Percentiles rank a stretch among this genome's conserved stretches.
Conservation (phyloP, 345 rosid genomes). For the Bruguiera gymnorhiza region DNA sequence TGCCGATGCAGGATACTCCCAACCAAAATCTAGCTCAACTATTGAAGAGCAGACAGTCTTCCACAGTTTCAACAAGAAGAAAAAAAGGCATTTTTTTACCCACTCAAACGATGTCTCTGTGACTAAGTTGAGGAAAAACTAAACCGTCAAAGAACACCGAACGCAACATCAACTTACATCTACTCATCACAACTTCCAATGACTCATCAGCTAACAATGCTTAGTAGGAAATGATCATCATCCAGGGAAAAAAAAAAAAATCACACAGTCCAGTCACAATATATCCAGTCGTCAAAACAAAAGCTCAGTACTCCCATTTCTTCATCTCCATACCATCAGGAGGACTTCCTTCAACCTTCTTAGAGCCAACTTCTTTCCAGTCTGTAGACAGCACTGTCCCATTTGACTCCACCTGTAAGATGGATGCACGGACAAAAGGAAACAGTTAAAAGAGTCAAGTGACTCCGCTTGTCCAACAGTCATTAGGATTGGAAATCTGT, state of each 20-base stretch:
- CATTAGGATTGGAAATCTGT: background rate
- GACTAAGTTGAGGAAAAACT: too few species aligned
- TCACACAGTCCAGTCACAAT: background rate
- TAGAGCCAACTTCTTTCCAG: slow-evolving; percentile 82
- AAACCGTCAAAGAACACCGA: background rate
- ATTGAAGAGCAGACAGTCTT: background rate
- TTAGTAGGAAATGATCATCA: background rate
- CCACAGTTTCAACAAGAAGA: too few species aligned
- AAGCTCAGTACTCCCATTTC: slow-evolving; percentile 60
- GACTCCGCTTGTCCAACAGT: background rate
- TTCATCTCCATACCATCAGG: slow-evolving; percentile 80
- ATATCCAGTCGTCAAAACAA: background rate
- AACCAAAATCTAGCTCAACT: background rate
- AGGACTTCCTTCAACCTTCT: slow-evolving; percentile 73
- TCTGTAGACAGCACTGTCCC: slow-evolving; percentile 78
- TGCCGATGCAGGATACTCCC: too few species aligned
- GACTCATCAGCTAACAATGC: too few species aligned
- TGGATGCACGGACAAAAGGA: background rate
- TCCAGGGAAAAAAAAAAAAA: slow-evolving; percentile 6
- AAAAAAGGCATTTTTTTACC: too few species aligned
- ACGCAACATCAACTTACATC: background rate
- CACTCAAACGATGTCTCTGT: too few species aligned
- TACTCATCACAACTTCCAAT: background rate
- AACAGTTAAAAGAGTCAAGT: background rate
- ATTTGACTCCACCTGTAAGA: slow-evolving; percentile 67